These are phyloP conservation scores for Leishmania turanica DNA, from an alignment of 208 protist species.

Conservation along the genomic window DNA sequence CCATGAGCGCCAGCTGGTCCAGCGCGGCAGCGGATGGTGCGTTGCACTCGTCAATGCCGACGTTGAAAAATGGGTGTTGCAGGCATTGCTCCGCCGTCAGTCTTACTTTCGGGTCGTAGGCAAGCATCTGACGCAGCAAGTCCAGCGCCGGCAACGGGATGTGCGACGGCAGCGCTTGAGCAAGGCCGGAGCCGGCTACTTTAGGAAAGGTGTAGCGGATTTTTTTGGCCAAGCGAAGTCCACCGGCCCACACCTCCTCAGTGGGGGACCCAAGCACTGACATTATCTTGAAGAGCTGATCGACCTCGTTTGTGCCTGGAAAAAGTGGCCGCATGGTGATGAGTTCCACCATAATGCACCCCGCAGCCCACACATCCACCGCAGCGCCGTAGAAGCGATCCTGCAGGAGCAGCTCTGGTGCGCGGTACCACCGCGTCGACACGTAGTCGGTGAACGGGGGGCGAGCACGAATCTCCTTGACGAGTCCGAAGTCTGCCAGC, in stretches of 20 bases:
- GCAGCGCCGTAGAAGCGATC: conserved; percentile 92
- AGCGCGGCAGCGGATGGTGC: conserved; percentile 40
- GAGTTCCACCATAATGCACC: conserved; percentile 98
- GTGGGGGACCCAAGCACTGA: conserved; percentile 79
- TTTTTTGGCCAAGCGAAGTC: conserved; percentile 72
- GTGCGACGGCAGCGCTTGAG: conserved; percentile 70
- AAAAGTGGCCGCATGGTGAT: conserved; percentile 98
- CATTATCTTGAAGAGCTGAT: conserved; percentile 87
- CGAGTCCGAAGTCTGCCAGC: conserved; percentile 94
- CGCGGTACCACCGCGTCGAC: conserved; percentile 98
- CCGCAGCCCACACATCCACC: conserved; percentile 96
- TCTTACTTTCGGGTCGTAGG: conserved; percentile 95
- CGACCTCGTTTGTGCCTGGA: conserved; percentile 82
- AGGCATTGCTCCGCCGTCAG: conserved; percentile 94
- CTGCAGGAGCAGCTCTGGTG: conserved; percentile 98
- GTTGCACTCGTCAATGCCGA: conserved; percentile 61
- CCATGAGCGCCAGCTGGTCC: conserved; percentile 54
- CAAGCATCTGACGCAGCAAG: conserved; percentile 92
- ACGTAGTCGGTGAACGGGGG: conserved; percentile 96
- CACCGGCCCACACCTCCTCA: conserved; percentile 73
- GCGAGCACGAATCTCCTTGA: conserved; percentile 39
- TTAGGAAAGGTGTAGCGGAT: conserved; percentile 82
- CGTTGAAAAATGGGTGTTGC: conserved; percentile 93
- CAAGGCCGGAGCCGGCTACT: conserved; percentile 63
- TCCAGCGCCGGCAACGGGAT: conserved; percentile 91